Evolutionary conservation across 768 basidiomycete species (phyloP).

Genomic region (Mycena epipterygia): DNA sequence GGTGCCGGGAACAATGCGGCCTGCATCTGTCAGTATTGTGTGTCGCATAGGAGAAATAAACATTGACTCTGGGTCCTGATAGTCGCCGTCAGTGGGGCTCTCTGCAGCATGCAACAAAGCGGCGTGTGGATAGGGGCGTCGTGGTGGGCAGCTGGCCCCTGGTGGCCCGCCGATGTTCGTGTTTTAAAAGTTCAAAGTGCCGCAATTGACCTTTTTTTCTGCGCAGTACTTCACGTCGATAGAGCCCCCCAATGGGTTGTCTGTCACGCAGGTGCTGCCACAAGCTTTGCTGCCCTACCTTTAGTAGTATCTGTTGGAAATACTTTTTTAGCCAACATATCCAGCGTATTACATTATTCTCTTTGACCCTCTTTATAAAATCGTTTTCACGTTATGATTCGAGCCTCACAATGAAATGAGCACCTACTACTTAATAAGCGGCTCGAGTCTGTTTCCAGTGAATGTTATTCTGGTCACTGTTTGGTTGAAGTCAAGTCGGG

Average conservation of each 20-base stretch:
- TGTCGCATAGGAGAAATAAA: background rate
- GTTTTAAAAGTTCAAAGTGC: background rate
- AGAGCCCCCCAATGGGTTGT: constrained; percentile 69
- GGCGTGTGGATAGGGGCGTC: constrained; percentile 69
- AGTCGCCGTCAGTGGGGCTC: constrained; percentile 64
- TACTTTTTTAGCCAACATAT: no score
- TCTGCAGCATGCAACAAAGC: constrained; percentile 71
- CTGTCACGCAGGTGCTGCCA: constrained; percentile 67
- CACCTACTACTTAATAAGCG: no score
- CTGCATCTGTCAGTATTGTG: constrained; percentile 28
- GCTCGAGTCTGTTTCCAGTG: no score
- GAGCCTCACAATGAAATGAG: no score
- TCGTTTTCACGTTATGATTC: no score
- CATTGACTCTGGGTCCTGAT: constrained; percentile 54
- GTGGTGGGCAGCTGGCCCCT: constrained; percentile 77
- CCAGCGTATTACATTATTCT: no score
- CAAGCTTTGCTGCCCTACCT: constrained; percentile 69
- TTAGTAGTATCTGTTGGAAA: no score
- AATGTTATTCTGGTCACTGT: no score
- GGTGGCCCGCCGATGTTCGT: constrained; percentile 67
- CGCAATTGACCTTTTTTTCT: background rate
- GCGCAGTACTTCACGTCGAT: constrained; percentile 72
- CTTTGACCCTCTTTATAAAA: no score
- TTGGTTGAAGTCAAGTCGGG: no score
- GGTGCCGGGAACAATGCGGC: constrained; percentile 62